phyloP scores from a whole-genome alignment of 768 basidiomycete genomes.

The Russula dissimulans region DNA sequence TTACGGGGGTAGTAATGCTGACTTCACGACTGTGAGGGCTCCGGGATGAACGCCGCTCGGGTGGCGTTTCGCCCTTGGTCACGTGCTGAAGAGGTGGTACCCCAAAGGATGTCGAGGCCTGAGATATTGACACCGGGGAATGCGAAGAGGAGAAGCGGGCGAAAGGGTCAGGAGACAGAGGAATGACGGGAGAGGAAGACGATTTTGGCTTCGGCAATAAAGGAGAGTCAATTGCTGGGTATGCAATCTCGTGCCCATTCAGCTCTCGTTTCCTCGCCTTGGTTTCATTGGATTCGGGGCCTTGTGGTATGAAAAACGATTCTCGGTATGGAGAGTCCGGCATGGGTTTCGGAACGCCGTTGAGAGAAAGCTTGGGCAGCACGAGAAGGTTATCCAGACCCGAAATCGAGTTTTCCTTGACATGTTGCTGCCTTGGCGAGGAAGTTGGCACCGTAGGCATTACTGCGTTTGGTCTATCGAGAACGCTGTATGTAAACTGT shows the following conservation, averaged over 20 bases:
- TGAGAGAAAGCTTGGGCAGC: conserved; percentile 57
- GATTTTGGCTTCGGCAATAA: conserved; percentile 22
- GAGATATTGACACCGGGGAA: neutral
- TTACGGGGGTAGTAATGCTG: neutral
- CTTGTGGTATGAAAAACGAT: conserved; percentile 30
- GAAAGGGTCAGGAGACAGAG: conserved; percentile 80
- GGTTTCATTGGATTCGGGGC: conserved; percentile 36
- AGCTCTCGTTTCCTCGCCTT: conserved; percentile 35
- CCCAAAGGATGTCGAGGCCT: neutral
- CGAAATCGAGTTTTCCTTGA: neutral
- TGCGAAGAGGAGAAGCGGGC: conserved; percentile 51
- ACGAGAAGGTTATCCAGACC: conserved; percentile 33
- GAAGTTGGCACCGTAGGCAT: conserved; percentile 43
- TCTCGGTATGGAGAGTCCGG: conserved; percentile 35
- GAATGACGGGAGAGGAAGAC: conserved; percentile 55
- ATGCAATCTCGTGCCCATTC: conserved; percentile 42
- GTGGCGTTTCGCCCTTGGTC: conserved; percentile 3
- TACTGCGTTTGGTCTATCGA: neutral
- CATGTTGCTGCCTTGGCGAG: conserved; percentile 22
- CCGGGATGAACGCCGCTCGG: conserved; percentile 1
- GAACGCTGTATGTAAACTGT: neutral
- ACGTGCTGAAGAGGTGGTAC: neutral
- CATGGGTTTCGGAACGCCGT: conserved; percentile 56
- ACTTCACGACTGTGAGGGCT: neutral
- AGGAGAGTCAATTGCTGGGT: conserved; percentile 33